phyloP scores from a whole-genome alignment of 2,329 filamentous ascomycete species.

The Paramyrothecium roridum region DNA sequence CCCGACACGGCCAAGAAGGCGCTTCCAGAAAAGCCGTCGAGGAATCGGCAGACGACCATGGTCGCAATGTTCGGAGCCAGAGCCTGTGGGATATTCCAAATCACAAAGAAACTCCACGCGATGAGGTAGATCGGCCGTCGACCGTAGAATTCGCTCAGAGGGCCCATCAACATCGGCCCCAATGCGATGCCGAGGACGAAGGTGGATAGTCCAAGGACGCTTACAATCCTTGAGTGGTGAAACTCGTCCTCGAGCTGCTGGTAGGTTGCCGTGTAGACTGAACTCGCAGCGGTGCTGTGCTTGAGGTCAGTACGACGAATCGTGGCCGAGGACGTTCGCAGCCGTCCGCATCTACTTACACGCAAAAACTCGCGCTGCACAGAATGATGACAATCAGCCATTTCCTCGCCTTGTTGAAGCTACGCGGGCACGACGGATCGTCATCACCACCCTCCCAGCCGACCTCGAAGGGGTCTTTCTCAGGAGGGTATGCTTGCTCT shows the following conservation, averaged over 20 bases:
- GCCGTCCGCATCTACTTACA: slow-evolving; percentile 48
- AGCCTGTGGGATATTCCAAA: slow-evolving; percentile 80
- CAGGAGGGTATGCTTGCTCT: slow-evolving; percentile 6
- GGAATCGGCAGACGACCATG: slow-evolving; percentile 73
- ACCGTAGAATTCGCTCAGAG: slow-evolving; percentile 76
- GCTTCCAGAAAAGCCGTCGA: slow-evolving; percentile 69
- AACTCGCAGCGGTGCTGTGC: slow-evolving; percentile 73
- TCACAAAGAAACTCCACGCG: slow-evolving; percentile 70
- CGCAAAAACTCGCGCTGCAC: slow-evolving; percentile 72
- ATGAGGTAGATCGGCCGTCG: slow-evolving; percentile 76
- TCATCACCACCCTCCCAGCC: slow-evolving; percentile 67
- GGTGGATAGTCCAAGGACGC: slow-evolving; percentile 75
- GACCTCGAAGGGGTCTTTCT: slow-evolving; percentile 62
- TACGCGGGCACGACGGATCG: slow-evolving; percentile 74
- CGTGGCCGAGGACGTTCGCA: neutral
- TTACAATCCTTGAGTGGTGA: slow-evolving; percentile 64
- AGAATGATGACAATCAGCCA: slow-evolving; percentile 78
- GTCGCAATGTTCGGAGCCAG: slow-evolving; percentile 80
- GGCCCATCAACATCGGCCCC: slow-evolving; percentile 61
- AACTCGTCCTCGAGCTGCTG: slow-evolving; percentile 74
- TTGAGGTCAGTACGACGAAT: neutral
- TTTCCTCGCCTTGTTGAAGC: slow-evolving; percentile 61
- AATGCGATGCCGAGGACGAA: slow-evolving; percentile 75
- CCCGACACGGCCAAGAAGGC: slow-evolving; percentile 73
- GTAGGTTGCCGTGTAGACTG: slow-evolving; percentile 87